Conservation (phyloP, 1,284 basidiomycete genomes). For the Inonotus hispidus region DNA sequence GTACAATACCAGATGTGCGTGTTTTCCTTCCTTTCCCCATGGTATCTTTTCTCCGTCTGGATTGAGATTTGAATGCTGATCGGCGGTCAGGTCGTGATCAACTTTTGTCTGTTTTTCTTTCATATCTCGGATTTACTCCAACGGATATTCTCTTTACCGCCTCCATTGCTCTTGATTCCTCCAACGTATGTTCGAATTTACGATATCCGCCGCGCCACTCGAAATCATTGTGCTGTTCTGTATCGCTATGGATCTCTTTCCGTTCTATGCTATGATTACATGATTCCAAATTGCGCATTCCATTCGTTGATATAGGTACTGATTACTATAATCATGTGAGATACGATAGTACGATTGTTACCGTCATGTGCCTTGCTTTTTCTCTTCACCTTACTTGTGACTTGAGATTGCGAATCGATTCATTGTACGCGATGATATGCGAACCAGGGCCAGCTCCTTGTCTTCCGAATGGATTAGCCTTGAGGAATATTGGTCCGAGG, state of each 20-base stretch:
- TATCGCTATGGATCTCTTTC: too few relatives aligned
- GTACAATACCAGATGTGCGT: slow-evolving; percentile 79
- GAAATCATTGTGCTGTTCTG: too few relatives aligned
- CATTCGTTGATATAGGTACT: not conserved
- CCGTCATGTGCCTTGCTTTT: too few relatives aligned
- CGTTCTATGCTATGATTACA: too few relatives aligned
- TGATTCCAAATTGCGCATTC: too few relatives aligned
- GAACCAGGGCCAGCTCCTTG: not conserved
- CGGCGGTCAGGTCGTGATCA: slow-evolving; percentile 12
- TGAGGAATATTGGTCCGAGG: too few relatives aligned
- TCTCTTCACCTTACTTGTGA: too few relatives aligned
- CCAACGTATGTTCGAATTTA: too few relatives aligned
- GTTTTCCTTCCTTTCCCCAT: slow-evolving; percentile 23
- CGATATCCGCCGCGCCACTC: too few relatives aligned
- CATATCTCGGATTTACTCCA: not conserved
- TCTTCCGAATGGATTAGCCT: not conserved
- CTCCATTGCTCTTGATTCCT: not conserved
- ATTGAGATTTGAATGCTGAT: slow-evolving; percentile 1
- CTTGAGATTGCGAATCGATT: too few relatives aligned
- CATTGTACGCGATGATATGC: too few relatives aligned
- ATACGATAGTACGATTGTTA: not conserved
- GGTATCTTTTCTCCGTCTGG: not conserved
- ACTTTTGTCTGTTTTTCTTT: not conserved
- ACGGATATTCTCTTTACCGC: not conserved
- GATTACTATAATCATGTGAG: not conserved